Evolutionary conservation across 768 basidiomycete species (phyloP).

Genomic region (Kwoniella bestiolae): DNA sequence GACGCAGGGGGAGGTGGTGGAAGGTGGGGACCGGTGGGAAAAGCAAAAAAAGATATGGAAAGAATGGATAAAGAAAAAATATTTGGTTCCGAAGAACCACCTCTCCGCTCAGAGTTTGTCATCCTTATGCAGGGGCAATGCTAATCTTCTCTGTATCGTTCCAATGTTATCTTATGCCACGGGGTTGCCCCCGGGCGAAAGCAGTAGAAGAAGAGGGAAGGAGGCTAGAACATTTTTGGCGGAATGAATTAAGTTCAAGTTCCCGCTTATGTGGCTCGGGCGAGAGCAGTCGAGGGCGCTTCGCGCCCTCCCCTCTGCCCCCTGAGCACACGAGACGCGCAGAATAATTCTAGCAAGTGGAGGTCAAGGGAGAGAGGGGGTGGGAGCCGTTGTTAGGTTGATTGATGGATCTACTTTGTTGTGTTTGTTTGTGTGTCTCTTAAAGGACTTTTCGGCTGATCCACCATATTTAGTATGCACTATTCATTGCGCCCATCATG

Average conservation of each 20-base stretch:
- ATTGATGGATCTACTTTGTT: neutral
- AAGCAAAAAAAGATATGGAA: neutral
- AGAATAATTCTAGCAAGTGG: neutral
- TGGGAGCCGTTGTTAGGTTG: neutral
- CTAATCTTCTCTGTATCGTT: conserved; percentile 99
- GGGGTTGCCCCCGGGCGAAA: conserved; percentile 19
- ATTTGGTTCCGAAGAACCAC: conserved; percentile 18
- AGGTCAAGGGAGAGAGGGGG: neutral
- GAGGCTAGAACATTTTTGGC: neutral
- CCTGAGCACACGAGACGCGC: neutral
- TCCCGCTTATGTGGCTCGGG: neutral
- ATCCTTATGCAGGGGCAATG: conserved; percentile 99
- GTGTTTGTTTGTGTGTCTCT: neutral
- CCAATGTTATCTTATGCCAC: conserved; percentile 98
- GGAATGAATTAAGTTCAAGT: neutral
- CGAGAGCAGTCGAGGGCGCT: too few relatives aligned
- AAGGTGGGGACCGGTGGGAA: too few relatives aligned
- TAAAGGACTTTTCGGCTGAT: neutral
- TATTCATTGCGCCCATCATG: neutral
- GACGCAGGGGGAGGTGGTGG: too few relatives aligned
- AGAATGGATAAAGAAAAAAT: conserved; percentile 5
- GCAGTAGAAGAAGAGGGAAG: neutral
- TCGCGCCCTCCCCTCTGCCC: neutral
- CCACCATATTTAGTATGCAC: neutral
- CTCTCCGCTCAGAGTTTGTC: conserved; percentile 71